Percentiles rank a stretch among this genome's conserved stretches.
Evolutionary conservation across 2,329 filamentous ascomycete species (phyloP).

Genomic region (Pyrenochaeta sp.): DNA sequence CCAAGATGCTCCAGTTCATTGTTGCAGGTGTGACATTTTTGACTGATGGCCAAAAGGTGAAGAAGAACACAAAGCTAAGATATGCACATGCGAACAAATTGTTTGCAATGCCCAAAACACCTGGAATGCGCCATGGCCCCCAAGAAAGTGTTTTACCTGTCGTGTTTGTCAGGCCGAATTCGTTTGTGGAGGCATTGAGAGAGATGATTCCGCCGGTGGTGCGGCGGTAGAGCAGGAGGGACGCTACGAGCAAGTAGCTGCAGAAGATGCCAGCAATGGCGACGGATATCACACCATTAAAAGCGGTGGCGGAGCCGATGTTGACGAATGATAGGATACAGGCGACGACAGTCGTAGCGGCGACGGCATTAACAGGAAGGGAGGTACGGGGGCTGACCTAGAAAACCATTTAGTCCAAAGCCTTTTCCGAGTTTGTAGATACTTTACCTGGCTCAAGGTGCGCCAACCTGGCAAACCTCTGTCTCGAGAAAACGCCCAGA

Average conservation of each 20-base stretch:
- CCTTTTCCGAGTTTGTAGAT: too few species aligned
- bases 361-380: constrained; percentile 47
- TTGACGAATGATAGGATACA: constrained; percentile 58
- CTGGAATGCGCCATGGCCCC: constrained; percentile 36
- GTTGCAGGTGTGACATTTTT: constrained; percentile 22
- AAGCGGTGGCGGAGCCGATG: constrained; percentile 50
- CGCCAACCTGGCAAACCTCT: constrained; percentile 50
- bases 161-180: constrained; percentile 2
- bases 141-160: constrained; percentile 16
- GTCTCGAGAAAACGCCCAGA: constrained; percentile 54
- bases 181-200: neutral
- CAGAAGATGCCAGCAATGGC: constrained; percentile 36
- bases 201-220: constrained; percentile 27
- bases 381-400: constrained; percentile 31
- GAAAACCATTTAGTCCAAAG: too few species aligned
- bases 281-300: constrained; percentile 40
- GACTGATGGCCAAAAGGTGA: constrained; percentile 37
- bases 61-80: constrained; percentile 37
- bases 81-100: constrained; percentile 34
- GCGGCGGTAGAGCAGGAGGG: constrained; percentile 37
- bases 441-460: constrained; percentile 21
- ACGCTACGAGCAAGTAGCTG: constrained; percentile 33
- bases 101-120: constrained; percentile 25
- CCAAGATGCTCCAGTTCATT: constrained; percentile 42
- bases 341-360: constrained; percentile 45